Percentiles rank a stretch among this genome's conserved stretches.
phyloP scores from a whole-genome alignment of 169 alveolate genomes.

The Cytauxzoon felis region DNA sequence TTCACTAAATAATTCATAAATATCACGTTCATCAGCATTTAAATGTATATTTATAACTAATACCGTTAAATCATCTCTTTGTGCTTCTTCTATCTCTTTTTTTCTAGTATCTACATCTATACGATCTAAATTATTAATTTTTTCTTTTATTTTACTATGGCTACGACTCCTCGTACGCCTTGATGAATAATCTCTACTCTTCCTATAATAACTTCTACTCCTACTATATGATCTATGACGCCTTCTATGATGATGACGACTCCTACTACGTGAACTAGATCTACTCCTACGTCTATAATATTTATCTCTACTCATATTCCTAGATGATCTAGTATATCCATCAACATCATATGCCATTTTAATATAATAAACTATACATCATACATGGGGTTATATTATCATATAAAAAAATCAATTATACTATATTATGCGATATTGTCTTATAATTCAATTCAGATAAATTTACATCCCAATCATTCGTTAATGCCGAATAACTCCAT shows the following conservation, averaged over 20 bases:
- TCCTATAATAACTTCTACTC: slow-evolving; percentile 11
- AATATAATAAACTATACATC: background rate
- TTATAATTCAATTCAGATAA: slow-evolving; percentile 14
- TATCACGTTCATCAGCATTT: slow-evolving; percentile 93
- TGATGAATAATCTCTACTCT: slow-evolving; percentile 5
- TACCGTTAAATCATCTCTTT: slow-evolving; percentile 95
- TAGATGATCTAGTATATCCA: slow-evolving; percentile 9
- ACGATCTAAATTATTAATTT: slow-evolving; percentile 5
- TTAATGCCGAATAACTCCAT: slow-evolving; percentile 27
- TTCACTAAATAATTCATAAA: slow-evolving; percentile 90
- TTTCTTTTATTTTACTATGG: slow-evolving; percentile 9
- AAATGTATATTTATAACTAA: slow-evolving; percentile 87
- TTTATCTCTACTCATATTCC: slow-evolving; percentile 7
- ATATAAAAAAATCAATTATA: background rate
- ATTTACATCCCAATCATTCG: slow-evolving; percentile 52
- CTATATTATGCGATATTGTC: background rate
- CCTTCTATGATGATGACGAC: no score
- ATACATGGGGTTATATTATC: background rate
- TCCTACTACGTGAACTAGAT: background rate
- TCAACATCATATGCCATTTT: background rate
- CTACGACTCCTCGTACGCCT: background rate
- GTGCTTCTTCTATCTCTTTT: slow-evolving; percentile 92
- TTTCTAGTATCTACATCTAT: slow-evolving; percentile 57
- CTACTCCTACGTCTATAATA: slow-evolving; percentile 29
- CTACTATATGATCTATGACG: slow-evolving; percentile 13